Evolutionary conservation across 1,139 yeast species (phyloP).

Genomic region (Debaryomyces sp.): DNA sequence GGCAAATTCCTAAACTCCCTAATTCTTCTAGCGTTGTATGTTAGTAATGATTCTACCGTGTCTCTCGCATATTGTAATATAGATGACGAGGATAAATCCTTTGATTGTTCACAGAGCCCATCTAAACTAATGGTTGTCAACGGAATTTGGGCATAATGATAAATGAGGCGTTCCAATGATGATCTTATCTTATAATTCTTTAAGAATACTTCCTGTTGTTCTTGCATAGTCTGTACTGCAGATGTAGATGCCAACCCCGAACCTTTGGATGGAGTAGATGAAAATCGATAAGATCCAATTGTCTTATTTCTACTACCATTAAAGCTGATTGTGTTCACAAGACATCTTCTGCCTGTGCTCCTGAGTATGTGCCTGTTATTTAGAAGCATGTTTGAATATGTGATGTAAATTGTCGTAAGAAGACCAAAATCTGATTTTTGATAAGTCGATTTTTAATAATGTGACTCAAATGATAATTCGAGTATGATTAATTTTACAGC

Average conservation of each 20-base stretch:
- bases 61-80: constrained; percentile 40
- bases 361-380: neutral
- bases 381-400: neutral
- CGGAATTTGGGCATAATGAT: constrained; percentile 48
- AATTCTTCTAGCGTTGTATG: constrained; percentile 58
- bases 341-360: neutral
- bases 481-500: neutral
- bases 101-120: constrained; percentile 44
- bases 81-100: constrained; percentile 38
- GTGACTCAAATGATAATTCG: constrained; percentile 3
- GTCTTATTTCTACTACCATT: neutral
- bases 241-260: neutral
- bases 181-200: constrained; percentile 54
- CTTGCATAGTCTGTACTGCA: constrained; percentile 4
- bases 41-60: constrained; percentile 48
- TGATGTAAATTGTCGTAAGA: neutral
- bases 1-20: constrained; percentile 74
- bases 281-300: neutral
- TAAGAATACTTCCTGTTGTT: constrained; percentile 36
- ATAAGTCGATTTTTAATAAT: neutral
- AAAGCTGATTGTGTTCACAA: neutral
- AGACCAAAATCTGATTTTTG: neutral
- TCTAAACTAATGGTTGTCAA: constrained; percentile 53
- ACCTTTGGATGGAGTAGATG: neutral
- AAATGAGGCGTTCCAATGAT: constrained; percentile 53